Conservation (phyloP, 2,329 filamentous ascomycete genomes). For the Aspergillus nomiae region DNA sequence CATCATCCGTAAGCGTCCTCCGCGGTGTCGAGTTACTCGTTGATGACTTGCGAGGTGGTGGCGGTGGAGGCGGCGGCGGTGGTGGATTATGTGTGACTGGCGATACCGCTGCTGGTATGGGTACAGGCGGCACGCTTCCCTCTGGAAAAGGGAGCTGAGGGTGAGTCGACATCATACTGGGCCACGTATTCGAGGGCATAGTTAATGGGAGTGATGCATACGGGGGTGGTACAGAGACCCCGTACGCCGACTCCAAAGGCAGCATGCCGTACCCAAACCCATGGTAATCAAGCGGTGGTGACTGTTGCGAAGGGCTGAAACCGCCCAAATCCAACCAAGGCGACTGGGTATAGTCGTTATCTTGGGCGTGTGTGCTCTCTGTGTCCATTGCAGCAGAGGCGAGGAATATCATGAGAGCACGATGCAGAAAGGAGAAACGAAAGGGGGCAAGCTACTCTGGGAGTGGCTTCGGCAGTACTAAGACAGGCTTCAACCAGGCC, state of each 20-base stretch:
- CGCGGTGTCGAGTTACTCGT: slow-evolving; percentile 64
- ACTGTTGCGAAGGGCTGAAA: slow-evolving; percentile 59
- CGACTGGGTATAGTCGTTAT: slow-evolving; percentile 46
- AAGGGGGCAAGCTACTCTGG: slow-evolving; percentile 23
- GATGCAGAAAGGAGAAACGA: slow-evolving; percentile 1
- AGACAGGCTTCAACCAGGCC: neutral
- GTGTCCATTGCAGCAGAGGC: slow-evolving; percentile 43
- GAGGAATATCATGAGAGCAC: neutral
- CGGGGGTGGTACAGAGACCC: slow-evolving; percentile 59
- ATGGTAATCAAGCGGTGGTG: slow-evolving; percentile 71
- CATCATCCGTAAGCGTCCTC: slow-evolving; percentile 87
- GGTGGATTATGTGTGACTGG: slow-evolving; percentile 44
- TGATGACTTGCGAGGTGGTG: slow-evolving; percentile 39
- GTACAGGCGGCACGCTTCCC: slow-evolving; percentile 60
- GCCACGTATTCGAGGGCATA: slow-evolving; percentile 71
- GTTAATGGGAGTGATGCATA: slow-evolving; percentile 67
- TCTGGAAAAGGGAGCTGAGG: slow-evolving; percentile 55
- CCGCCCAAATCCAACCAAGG: slow-evolving; percentile 50
- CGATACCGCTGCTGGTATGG: slow-evolving; percentile 55
- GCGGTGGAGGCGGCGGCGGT: slow-evolving; percentile 27
- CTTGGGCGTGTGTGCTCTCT: slow-evolving; percentile 46
- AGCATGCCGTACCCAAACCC: slow-evolving; percentile 66
- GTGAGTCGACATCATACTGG: slow-evolving; percentile 77
- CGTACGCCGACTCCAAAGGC: slow-evolving; percentile 58
- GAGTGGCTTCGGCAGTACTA: slow-evolving; percentile 23